Base-by-base conservation (phyloP, 164 flowering plant genomes). In the Macadamia integrifolia region DNA sequence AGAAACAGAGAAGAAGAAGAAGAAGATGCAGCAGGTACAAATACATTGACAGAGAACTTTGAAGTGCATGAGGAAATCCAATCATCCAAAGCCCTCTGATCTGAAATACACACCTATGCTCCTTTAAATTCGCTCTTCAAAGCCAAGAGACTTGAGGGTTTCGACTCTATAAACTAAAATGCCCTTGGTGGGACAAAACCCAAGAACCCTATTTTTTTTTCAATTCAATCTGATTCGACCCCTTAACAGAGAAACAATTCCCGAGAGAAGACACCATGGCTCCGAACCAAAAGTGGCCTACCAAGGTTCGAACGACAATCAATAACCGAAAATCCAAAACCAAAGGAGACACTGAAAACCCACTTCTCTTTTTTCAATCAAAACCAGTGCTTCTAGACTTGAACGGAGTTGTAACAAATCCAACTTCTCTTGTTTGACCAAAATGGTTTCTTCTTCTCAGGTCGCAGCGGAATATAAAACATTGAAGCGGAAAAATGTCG, bases 191-290 rank as follows among this genome's bases (percentile, higher is more conserved):
- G 79, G 60, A 62, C 53, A 77, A 64, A 64, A 35, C 44, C 77
- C 74, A 57, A 31, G 35, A 62, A 65, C 67, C 65, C 70, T 53
- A 60, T 61, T 68, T 40, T 15, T 40, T 56, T 71, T 82, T n/a
- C 17, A 72, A 67, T 40, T 59, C 62, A 10, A 65, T 69, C 56
- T 62, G 79, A 66, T 66, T 71, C 4, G 69, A 70, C 48, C 81
- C 83, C 79, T 71, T 67, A 69, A 78, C 12, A 57, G 60, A 71
- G 28, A 71, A 18, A 65, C 75, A 78, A 67, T 62, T 61, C 62
- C 74, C 80, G 77, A 79, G 71, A 43, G 79, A 80, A 79, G 63
- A 79, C 59, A 82, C 83, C 88, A 83, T 83, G 44, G 59, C 63
- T 68, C 23, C n/a, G 2, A 14, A 18, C n/a, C n/a, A n/a, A n/a